Percentiles rank a stretch among this genome's conserved stretches.
phyloP scores from a whole-genome alignment of 768 basidiomycete species.

The Trametes cubensis region DNA sequence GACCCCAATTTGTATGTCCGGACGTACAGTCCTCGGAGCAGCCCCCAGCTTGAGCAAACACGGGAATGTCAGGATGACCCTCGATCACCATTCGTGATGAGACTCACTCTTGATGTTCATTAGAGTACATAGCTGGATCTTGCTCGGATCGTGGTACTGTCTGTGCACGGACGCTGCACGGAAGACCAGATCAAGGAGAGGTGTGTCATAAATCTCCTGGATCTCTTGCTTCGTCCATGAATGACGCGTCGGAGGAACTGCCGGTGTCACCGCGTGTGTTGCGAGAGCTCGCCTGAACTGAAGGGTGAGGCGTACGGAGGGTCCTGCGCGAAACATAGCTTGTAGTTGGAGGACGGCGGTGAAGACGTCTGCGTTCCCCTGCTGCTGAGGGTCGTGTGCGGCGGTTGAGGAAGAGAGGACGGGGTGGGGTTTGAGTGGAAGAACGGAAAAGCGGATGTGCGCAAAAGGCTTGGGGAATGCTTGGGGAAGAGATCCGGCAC shows the following conservation, averaged over 20 bases:
- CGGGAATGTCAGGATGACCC: constrained; percentile 13
- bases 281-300: constrained; percentile 56
- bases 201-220: constrained; percentile 80
- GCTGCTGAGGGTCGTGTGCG: background rate
- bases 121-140: constrained; percentile 94
- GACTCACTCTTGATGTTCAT: constrained; percentile 97
- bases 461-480: constrained; percentile 17
- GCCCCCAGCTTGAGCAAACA: constrained; percentile 70
- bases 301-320: constrained; percentile 22
- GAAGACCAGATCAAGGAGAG: constrained; percentile 88
- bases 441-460: constrained; percentile 8
- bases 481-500: constrained; percentile 9
- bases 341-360: background rate
- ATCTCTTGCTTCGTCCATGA: constrained; percentile 83
- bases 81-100: constrained; percentile 30
- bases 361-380: background rate
- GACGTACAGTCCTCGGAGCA: constrained; percentile 91
- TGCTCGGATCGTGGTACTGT: constrained; percentile 81
- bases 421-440: constrained; percentile 29
- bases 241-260: constrained; percentile 45
- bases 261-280: constrained; percentile 51
- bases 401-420: background rate
- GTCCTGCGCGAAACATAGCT: constrained; percentile 44
- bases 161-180: constrained; percentile 84
- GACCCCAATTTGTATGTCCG: background rate